Percentiles rank a stretch among this genome's conserved stretches.
phyloP scores from a whole-genome alignment of 2,329 filamentous ascomycete genomes.

The Aspergillus udagawae region DNA sequence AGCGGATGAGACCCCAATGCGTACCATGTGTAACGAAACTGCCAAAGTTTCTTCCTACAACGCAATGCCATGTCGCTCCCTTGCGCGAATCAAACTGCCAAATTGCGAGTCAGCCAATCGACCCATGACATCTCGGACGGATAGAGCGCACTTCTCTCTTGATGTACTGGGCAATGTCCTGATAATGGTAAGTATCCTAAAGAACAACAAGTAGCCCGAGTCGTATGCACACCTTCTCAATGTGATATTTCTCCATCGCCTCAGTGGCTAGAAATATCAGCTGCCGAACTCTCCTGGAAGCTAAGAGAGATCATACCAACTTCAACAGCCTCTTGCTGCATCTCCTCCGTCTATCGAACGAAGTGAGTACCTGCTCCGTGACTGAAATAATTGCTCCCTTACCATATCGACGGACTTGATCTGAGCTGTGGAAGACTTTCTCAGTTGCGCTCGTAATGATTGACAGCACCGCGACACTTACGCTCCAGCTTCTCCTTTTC shows the following conservation, averaged over 20 bases:
- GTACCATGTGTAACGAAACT: slow-evolving; percentile 97
- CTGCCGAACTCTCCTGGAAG: slow-evolving; percentile 5
- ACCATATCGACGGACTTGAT: slow-evolving; percentile 99
- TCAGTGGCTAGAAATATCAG: slow-evolving; percentile 55
- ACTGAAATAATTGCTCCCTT: slow-evolving; percentile 30
- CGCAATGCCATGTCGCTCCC: slow-evolving; percentile 98
- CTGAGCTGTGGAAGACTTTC: slow-evolving; percentile 60
- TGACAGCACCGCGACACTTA: slow-evolving; percentile 35
- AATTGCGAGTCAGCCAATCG: slow-evolving; percentile 18
- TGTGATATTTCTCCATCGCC: slow-evolving; percentile 67
- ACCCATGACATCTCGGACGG: slow-evolving; percentile 4
- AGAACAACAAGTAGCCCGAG: not conserved
- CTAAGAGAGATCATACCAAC: slow-evolving; percentile 63
- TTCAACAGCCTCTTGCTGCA: slow-evolving; percentile 94
- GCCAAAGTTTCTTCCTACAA: slow-evolving; percentile 96
- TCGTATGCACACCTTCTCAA: slow-evolving; percentile 59
- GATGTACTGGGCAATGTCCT: slow-evolving; percentile 95
- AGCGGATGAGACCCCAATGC: slow-evolving; percentile 19
- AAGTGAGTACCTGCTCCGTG: slow-evolving; percentile 12
- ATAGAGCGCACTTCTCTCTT: slow-evolving; percentile 71
- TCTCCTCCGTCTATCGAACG: slow-evolving; percentile 74
- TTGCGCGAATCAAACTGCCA: slow-evolving; percentile 89
- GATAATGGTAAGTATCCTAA: slow-evolving; percentile 12
- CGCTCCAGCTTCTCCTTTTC: slow-evolving; percentile 73
- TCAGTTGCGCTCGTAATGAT: slow-evolving; percentile 5